Evolutionary conservation across 1,284 basidiomycete species (phyloP).

Genomic region (Moesziomyces globuligerus): DNA sequence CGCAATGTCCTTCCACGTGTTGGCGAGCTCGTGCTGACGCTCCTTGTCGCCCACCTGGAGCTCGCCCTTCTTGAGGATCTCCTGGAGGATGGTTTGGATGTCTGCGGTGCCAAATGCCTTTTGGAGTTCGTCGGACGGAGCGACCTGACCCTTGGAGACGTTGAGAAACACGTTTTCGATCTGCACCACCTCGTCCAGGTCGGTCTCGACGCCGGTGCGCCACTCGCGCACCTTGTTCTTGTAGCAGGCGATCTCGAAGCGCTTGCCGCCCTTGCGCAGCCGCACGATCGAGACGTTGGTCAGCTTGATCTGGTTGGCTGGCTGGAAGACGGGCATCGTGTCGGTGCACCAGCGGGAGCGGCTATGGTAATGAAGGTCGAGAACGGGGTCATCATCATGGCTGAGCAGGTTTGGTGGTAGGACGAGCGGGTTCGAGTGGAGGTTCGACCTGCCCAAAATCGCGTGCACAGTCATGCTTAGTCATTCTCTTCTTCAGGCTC

Average conservation of each 20-base stretch:
- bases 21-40: slow-evolving; percentile 84
- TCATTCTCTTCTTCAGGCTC: too few species aligned
- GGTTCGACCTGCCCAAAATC: too few species aligned
- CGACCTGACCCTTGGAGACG: slow-evolving; percentile 94
- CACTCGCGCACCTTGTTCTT: slow-evolving; percentile 99
- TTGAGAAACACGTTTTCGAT: slow-evolving; percentile 96
- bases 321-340: slow-evolving; percentile 31
- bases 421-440: slow-evolving; percentile 12
- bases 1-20: slow-evolving; percentile 89
- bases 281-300: slow-evolving; percentile 97
- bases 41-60: slow-evolving; percentile 98
- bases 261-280: slow-evolving; percentile 94
- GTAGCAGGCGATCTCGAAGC: slow-evolving; percentile 99
- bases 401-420: too few species aligned
- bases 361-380: not conserved
- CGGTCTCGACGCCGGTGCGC: slow-evolving; percentile 90
- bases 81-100: slow-evolving; percentile 79
- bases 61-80: slow-evolving; percentile 96
- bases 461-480: slow-evolving; percentile 14
- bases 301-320: slow-evolving; percentile 70
- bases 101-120: slow-evolving; percentile 88
- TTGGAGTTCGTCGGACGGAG: slow-evolving; percentile 86
- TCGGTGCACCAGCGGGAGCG: not conserved
- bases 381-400: not conserved
- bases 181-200: slow-evolving; percentile 94